Percentiles rank a stretch among this genome's conserved stretches.
Conservation (phyloP, 2,329 filamentous ascomycete species). For the Diaporthe capsici region DNA sequence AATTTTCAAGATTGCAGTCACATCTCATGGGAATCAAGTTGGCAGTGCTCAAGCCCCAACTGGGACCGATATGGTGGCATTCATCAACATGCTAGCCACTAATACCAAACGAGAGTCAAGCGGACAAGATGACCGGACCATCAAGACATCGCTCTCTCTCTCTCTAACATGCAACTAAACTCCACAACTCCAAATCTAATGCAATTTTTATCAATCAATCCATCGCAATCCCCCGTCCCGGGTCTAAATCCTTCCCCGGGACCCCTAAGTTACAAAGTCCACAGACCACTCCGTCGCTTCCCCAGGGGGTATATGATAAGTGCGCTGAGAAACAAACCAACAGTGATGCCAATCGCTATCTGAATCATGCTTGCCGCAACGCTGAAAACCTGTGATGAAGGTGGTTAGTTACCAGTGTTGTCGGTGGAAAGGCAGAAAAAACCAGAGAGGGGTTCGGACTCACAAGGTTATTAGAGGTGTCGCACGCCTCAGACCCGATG, state of each 20-base stretch:
- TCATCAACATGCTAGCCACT: conserved; percentile 9
- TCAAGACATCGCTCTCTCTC: background rate
- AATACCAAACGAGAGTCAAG: background rate
- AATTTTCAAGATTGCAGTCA: background rate
- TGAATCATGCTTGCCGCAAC: conserved; percentile 69
- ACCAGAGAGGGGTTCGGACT: conserved; percentile 58
- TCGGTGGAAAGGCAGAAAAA: background rate
- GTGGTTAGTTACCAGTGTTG: background rate
- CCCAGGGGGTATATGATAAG: conserved; percentile 69
- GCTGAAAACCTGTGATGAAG: conserved; percentile 64
- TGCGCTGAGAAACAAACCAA: conserved; percentile 70
- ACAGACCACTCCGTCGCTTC: conserved; percentile 70
- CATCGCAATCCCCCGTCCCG: background rate
- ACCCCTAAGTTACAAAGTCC: conserved; percentile 61
- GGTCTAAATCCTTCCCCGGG: background rate
- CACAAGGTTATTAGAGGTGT: conserved; percentile 53
- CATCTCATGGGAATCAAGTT: background rate
- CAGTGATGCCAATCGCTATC: conserved; percentile 72
- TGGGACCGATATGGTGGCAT: conserved; percentile 6
- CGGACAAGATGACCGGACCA: background rate
- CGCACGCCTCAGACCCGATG: conserved; percentile 14
- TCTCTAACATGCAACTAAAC: background rate
- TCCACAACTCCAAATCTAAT: conserved; percentile 16
- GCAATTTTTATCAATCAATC: background rate
- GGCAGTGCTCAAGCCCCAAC: background rate